Base-by-base conservation (phyloP, 31 red algal genomes). In the Porphyra umbilicalis region DNA sequence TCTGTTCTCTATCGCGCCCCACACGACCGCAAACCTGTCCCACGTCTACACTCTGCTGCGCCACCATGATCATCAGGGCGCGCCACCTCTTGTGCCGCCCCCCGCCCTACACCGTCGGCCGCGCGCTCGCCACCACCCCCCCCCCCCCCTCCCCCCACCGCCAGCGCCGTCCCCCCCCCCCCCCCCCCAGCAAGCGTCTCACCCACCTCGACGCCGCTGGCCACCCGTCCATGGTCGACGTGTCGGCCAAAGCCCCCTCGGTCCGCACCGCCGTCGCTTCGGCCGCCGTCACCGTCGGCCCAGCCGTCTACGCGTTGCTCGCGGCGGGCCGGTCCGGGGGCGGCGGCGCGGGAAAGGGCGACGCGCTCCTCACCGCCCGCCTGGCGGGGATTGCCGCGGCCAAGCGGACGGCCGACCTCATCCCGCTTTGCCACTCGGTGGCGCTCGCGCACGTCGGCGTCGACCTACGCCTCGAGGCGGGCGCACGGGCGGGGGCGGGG, bases 371-470 rank as follows among this genome's bases (percentile, higher is more conserved):
- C 35, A 86, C 90, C 30, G 94, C 98, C 11, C 89, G 86, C 46
- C 34, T 99, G 8, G 98, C 94, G 8, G 98, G 94, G 10, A 97
- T 99, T 35, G 79, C 85, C 79, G 98, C 80, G 25, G 98, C 98
- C 33, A 99, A 99, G 79, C 79, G 83, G 68, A 96, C 98, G 6
- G 77, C 81, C 2, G 77, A 83, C 39, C 80, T 95, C 75, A 94
- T 99, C 68, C 98, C 98, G 32, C 84, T 99, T 37, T 99, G 98
- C 80, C 98, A 99, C 75, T 9, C 92, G 25, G 84, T 98, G 33
- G 36, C 76, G 31, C 76, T 98, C 14, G 82, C 83, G 32, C 89
- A 94, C 77, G 90, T 90, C 1, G 76, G 57, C 16, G 85, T 98
- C 10, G 35, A 90, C 39, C 39, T 98, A 4, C n/a, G 32, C 33